Base-by-base conservation (phyloP, 805 yeast species). In the Starmerella riodocensis region DNA sequence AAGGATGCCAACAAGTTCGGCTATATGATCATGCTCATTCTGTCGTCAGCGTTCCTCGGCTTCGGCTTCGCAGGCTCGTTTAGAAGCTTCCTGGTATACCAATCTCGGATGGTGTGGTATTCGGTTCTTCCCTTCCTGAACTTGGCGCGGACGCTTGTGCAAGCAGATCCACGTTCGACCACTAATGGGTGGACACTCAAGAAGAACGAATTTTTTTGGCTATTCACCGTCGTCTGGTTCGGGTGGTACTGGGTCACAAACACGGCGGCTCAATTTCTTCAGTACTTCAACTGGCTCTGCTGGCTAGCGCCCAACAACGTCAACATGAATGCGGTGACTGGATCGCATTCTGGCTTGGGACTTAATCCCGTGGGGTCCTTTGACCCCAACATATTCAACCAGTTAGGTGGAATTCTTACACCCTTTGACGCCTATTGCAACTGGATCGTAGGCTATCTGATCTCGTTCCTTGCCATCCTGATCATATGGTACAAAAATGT, bases 181-280 rank as follows among this genome's bases (percentile, higher is more conserved):
- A 68, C 71, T 19, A 63, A 70, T 49, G 79, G 81, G 2, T 76
- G 83, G 83, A 66, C 52, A 29, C 64, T 75, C 30, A 60, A 73
- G 8, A 62, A 75, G 40, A 68, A 65, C 49, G 60, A 56, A 40
- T 69, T 73, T 47, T 76, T 76, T 57, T 44, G 63, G 23, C 37
- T 61, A 26, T 63, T 63, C 2, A 62, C 71, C 37, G 36, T 49
- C 13, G 54, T 58, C n/a, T 54, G 66, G 19, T 74, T 75, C 48
- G 45, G 66, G 3, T 77, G 76, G 69, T 73, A 72, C 51, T 76
- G 78, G 74, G 58, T 78, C 47, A 83, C 84, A 3, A 78, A 76
- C 40, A 76, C 64, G 51, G 61, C 79, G 19, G 76, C 76, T 59
- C 60, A 63, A 13, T 82, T 74, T 2, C 63, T 78, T 40, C 65